A percentile compares a stretch with the other conserved stretches of the same genome.
These are phyloP conservation scores for Pyricularia sp. DNA, from an alignment of 2,329 filamentous ascomycete genomes.

Conservation along the genomic window DNA sequence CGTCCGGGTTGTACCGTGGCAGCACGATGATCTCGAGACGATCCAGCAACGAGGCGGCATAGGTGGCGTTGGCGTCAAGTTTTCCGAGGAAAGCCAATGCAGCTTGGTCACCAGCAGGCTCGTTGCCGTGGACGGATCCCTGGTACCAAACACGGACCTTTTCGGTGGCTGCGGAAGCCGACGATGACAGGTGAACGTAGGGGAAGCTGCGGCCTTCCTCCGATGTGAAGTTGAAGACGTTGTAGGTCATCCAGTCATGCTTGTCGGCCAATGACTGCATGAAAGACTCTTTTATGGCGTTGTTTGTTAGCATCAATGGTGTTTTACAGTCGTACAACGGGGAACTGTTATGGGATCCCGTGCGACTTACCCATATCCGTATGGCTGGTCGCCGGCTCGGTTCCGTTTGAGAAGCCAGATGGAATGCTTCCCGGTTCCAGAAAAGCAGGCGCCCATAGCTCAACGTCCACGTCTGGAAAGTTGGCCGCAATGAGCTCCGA, in stretches of 20 bases:
- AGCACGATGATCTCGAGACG: conserved; percentile 1
- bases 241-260: conserved; percentile 3
- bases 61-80: not conserved
- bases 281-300: not conserved
- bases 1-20: conserved; percentile 3
- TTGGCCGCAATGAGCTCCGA: not conserved
- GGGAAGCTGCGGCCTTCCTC: conserved; percentile 1
- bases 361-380: not conserved
- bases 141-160: conserved; percentile 4
- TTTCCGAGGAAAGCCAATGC: not conserved
- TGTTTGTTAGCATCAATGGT: not conserved
- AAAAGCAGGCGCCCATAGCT: not conserved
- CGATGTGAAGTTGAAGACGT: not conserved
- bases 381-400: not conserved
- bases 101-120: conserved; percentile 2
- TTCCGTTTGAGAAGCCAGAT: not conserved
- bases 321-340: not conserved
- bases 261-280: not conserved
- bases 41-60: not conserved
- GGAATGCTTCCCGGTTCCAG: not conserved
- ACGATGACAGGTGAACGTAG: not conserved
- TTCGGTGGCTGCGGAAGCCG: no score
- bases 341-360: not conserved
- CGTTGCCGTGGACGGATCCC: conserved; percentile 2
- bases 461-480: not conserved